Conservation (phyloP, 1,139 yeast genomes). For the Debaryomyces fabryi region DNA sequence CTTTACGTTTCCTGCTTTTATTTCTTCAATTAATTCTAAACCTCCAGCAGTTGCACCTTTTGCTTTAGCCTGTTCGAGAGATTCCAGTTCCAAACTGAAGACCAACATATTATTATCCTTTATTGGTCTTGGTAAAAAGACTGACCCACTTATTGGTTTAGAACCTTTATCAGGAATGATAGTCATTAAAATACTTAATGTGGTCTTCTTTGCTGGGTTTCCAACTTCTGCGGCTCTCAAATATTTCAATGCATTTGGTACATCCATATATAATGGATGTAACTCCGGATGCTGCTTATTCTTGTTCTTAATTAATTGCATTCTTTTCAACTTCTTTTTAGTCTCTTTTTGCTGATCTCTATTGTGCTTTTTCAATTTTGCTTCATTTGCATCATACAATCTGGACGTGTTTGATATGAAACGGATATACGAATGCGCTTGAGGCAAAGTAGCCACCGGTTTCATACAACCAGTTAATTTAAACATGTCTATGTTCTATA, state of each 20-base stretch:
- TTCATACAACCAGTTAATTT: slow-evolving; percentile 5
- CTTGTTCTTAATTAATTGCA: slow-evolving; percentile 35
- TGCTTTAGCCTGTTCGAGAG: slow-evolving; percentile 53
- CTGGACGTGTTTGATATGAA: slow-evolving; percentile 1
- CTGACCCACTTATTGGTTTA: slow-evolving; percentile 72
- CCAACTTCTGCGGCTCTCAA: slow-evolving; percentile 92
- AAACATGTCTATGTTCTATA: slow-evolving; percentile 1
- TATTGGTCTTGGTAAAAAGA: slow-evolving; percentile 75
- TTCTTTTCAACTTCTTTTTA: slow-evolving; percentile 31
- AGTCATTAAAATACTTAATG: slow-evolving; percentile 64
- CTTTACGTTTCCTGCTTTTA: slow-evolving; percentile 54
- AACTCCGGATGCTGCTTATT: slow-evolving; percentile 51
- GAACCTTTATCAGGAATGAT: slow-evolving; percentile 83
- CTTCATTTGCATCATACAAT: slow-evolving; percentile 7
- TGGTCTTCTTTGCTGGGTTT: slow-evolving; percentile 66
- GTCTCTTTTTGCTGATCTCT: slow-evolving; percentile 18
- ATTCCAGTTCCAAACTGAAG: slow-evolving; percentile 60
- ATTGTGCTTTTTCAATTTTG: slow-evolving; percentile 10
- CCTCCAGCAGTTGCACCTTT: slow-evolving; percentile 78
- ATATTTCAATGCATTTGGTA: slow-evolving; percentile 73
- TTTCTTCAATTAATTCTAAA: slow-evolving; percentile 63
- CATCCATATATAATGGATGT: slow-evolving; percentile 70
- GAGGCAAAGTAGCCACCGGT: not conserved
- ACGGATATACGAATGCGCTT: not conserved
- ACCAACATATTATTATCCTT: slow-evolving; percentile 67